Conservation (phyloP, 164 flowering plant genomes). For the Warburgia ugandensis region DNA sequence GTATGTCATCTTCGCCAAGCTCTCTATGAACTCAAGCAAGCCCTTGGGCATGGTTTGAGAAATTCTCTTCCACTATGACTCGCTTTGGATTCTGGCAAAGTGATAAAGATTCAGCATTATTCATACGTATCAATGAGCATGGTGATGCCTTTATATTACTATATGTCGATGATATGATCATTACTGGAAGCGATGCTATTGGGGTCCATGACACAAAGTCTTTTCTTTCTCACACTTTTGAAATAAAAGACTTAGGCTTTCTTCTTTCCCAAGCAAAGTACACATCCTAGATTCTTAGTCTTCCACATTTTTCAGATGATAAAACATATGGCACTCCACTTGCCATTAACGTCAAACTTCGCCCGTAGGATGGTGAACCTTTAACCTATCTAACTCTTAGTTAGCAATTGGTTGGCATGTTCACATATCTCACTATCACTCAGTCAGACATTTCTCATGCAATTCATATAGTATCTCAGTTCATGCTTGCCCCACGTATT, state of each 20-base stretch:
- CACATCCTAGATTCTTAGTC: background rate
- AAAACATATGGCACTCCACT: background rate
- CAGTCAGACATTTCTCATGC: background rate
- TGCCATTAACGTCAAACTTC: background rate
- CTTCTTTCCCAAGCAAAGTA: background rate
- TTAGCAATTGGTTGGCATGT: background rate
- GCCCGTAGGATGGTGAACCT: background rate
- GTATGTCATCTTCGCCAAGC: background rate
- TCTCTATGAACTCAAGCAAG: background rate
- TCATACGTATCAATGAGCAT: background rate
- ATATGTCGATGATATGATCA: background rate
- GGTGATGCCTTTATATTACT: background rate
- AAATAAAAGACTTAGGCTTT: background rate
- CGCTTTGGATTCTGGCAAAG: background rate
- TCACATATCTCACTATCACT: background rate
- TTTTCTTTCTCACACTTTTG: background rate
- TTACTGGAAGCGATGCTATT: background rate
- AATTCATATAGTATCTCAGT: background rate
- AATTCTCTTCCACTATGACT: background rate
- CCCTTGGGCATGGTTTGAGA: background rate
- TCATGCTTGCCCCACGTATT: background rate
- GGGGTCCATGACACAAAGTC: background rate
- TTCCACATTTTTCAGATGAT: background rate
- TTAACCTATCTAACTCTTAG: background rate
- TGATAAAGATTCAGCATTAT: background rate